Evolutionary conservation across 352 stramenopile species (phyloP).

Genomic region (Phytophthora podocarpi): DNA sequence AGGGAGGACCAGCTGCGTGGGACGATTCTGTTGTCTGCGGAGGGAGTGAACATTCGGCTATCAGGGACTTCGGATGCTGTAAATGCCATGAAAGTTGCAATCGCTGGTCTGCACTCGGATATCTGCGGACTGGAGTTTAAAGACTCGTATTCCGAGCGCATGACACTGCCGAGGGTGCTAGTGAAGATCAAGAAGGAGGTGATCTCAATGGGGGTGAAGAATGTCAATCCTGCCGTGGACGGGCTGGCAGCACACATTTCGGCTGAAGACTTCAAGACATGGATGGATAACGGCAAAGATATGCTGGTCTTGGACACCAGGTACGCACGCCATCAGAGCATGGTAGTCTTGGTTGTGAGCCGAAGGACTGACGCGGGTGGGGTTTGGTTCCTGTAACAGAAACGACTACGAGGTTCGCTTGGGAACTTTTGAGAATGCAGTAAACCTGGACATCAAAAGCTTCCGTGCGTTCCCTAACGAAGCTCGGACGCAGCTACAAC

Average conservation of each 20-base stretch:
- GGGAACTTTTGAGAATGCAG: slow-evolving; percentile 71
- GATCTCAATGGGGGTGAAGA: slow-evolving; percentile 67
- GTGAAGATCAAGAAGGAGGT: slow-evolving; percentile 82
- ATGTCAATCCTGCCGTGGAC: slow-evolving; percentile 50
- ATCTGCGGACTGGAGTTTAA: slow-evolving; percentile 66
- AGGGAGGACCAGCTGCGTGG: slow-evolving; percentile 49
- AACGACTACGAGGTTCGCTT: slow-evolving; percentile 83
- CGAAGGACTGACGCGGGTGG: slow-evolving; percentile 11
- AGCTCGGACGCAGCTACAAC: slow-evolving; percentile 44
- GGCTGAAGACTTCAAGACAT: slow-evolving; percentile 67
- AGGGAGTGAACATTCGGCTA: slow-evolving; percentile 75
- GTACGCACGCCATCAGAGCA: slow-evolving; percentile 24
- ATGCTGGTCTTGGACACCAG: slow-evolving; percentile 74
- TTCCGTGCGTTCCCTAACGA: slow-evolving; percentile 63
- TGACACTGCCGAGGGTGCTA: slow-evolving; percentile 71
- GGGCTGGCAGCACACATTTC: slow-evolving; percentile 63
- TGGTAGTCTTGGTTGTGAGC: background rate
- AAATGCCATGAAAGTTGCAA: slow-evolving; percentile 50
- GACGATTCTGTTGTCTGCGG: slow-evolving; percentile 67
- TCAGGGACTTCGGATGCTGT: slow-evolving; percentile 52
- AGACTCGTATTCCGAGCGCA: slow-evolving; percentile 55
- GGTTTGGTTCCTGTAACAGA: slow-evolving; percentile 28
- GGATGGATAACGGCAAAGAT: slow-evolving; percentile 69
- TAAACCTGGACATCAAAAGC: slow-evolving; percentile 75
- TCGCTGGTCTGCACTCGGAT: slow-evolving; percentile 43